Conservation (phyloP, 495 filamentous ascomycete genomes). For the Neurospora sp. region DNA sequence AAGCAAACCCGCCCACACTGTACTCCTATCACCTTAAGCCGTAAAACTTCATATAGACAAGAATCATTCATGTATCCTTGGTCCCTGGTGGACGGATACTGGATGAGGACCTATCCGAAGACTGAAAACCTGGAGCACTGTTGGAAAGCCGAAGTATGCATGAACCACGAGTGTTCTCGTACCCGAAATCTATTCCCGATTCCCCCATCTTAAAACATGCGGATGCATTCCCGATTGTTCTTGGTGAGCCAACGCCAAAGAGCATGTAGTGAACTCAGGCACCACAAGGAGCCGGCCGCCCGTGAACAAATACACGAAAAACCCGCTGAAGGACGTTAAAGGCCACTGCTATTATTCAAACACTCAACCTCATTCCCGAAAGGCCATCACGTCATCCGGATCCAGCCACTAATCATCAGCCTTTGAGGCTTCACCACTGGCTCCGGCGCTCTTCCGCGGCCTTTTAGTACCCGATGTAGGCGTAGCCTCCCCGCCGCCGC, state of each 20-base stretch:
- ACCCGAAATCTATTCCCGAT: neutral
- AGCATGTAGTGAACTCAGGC: neutral
- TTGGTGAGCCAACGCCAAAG: neutral
- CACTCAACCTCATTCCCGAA: neutral
- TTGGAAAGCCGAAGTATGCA: neutral
- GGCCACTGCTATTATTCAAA: neutral
- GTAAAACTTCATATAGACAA: neutral
- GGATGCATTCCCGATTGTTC: neutral
- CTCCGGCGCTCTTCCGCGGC: slow-evolving; percentile 21
- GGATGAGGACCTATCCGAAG: neutral
- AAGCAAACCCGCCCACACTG: neutral
- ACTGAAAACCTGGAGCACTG: neutral
- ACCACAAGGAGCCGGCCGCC: neutral
- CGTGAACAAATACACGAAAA: neutral
- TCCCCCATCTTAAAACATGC: neutral
- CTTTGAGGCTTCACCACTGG: neutral
- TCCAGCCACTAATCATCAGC: neutral
- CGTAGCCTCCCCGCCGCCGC: slow-evolving; percentile 21
- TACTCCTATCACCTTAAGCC: neutral
- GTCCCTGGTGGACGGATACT: neutral
- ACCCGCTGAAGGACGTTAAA: neutral
- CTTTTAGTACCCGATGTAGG: slow-evolving; percentile 12
- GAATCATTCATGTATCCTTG: neutral
- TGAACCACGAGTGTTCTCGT: neutral
- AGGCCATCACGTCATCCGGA: neutral